A percentile compares a stretch with the other conserved stretches of the same genome.
These are phyloP conservation scores for Sarcomyxa edulis DNA, from an alignment of 768 basidiomycete genomes.

Conservation along the genomic window DNA sequence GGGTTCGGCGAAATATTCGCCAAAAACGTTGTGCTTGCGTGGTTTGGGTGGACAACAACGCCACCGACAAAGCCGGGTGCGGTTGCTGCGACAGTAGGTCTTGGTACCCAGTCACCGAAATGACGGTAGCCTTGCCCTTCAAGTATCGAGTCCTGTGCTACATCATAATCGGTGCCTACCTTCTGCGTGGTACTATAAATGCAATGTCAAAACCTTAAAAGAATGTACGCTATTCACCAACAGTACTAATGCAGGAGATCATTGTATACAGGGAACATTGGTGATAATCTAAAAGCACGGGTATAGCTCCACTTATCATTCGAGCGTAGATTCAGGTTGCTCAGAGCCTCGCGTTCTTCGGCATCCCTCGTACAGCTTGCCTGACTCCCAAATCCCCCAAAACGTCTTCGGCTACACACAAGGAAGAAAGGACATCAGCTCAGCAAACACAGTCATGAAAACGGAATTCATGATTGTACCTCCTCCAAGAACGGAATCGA, in stretches of 20 bases:
- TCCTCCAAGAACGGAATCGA: slow-evolving; percentile 73
- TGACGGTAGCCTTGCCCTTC: too few species aligned
- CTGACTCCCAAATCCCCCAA: slow-evolving; percentile 78
- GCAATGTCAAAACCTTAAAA: too few species aligned
- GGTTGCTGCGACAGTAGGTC: slow-evolving; percentile 31
- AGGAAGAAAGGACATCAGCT: too few species aligned
- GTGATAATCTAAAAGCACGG: neutral
- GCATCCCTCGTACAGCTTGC: slow-evolving; percentile 75
- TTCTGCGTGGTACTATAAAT: too few species aligned
- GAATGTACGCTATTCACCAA: too few species aligned
- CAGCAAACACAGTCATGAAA: too few species aligned
- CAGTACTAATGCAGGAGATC: too few species aligned
- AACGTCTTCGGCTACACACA: slow-evolving; percentile 74
- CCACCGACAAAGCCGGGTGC: slow-evolving; percentile 22
- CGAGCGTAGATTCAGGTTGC: too few species aligned
- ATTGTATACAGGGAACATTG: too few species aligned
- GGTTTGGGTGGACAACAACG: slow-evolving; percentile 42
- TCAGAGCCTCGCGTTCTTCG: slow-evolving; percentile 62
- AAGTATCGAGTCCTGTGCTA: too few species aligned
- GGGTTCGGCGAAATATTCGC: slow-evolving; percentile 96
- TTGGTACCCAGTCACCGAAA: too few species aligned
- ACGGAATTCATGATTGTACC: slow-evolving; percentile 25
- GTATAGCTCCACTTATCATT: neutral
- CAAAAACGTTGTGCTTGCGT: slow-evolving; percentile 61
- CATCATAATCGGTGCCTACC: too few species aligned